Evolutionary conservation across 1,139 yeast genomes (phyloP).

Genomic region (Hemisphaericaspora lyxosophila): DNA sequence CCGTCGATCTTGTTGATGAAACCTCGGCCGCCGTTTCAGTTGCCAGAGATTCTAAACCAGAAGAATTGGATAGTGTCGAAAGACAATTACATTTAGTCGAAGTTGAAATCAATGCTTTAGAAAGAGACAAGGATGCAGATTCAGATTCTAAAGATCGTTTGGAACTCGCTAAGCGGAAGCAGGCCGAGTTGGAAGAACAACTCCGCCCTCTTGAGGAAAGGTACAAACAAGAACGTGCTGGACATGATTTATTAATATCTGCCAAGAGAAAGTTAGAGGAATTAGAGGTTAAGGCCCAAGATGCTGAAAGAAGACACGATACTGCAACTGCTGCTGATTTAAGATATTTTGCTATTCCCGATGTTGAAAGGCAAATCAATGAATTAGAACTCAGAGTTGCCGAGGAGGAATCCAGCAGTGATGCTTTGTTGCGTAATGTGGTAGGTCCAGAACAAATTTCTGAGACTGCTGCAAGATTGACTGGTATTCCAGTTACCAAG

Average conservation of each 20-base stretch:
- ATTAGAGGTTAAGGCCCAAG: slow-evolving; percentile 85
- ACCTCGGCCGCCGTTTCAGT: slow-evolving; percentile 98
- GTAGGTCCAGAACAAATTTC: slow-evolving; percentile 93
- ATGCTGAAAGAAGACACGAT: slow-evolving; percentile 96
- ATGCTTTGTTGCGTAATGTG: slow-evolving; percentile 76
- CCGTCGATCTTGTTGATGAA: slow-evolving; percentile 95
- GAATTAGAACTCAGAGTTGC: slow-evolving; percentile 74
- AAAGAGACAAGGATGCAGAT: slow-evolving; percentile 93
- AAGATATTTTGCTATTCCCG: slow-evolving; percentile 96
- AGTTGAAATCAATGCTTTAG: slow-evolving; percentile 95
- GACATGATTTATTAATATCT: slow-evolving; percentile 85
- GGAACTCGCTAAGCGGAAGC: slow-evolving; percentile 70
- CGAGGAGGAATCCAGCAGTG: slow-evolving; percentile 62
- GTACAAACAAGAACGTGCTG: slow-evolving; percentile 83
- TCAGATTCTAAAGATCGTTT: slow-evolving; percentile 83
- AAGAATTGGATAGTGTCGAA: slow-evolving; percentile 89
- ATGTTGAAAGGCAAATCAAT: slow-evolving; percentile 71
- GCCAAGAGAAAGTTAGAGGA: slow-evolving; percentile 92
- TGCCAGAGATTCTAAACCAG: slow-evolving; percentile 97
- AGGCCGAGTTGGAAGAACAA: slow-evolving; percentile 82
- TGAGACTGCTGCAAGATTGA: slow-evolving; percentile 94
- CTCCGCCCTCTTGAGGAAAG: slow-evolving; percentile 83
- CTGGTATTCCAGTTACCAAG: slow-evolving; percentile 98
- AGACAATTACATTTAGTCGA: slow-evolving; percentile 87
- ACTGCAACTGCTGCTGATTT: slow-evolving; percentile 94